Conservation (phyloP, 202 grass and related monocot genomes). For the Digitaria exilis region DNA sequence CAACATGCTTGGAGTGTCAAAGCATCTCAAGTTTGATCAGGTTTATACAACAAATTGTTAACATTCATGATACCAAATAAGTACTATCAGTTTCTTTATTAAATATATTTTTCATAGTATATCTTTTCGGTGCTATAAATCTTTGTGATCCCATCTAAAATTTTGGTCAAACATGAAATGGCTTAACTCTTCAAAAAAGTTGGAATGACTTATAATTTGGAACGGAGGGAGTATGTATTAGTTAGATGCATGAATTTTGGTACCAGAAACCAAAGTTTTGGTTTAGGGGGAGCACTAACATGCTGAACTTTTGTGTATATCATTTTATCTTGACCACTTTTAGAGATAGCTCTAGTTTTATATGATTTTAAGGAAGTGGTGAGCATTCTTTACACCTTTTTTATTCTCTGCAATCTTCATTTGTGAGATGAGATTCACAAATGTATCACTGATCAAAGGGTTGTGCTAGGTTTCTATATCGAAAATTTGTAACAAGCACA, state of each 20-base stretch:
- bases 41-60: too few species aligned
- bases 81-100: too few species aligned
- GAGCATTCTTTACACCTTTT: not conserved
- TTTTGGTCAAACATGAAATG: too few species aligned
- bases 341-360: not conserved
- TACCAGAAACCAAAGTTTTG: not conserved
- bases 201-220: too few species aligned
- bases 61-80: too few species aligned
- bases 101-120: too few species aligned
- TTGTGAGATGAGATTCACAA: not conserved
- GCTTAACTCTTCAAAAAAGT: too few species aligned
- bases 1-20: too few species aligned
- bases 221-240: too few species aligned
- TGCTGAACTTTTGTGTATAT: not conserved
- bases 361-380: not conserved
- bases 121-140: too few species aligned
- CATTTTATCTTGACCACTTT: conserved; percentile 8
- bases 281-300: not conserved
- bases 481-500: not conserved
- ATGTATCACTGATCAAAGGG: not conserved
- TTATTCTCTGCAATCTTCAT: not conserved
- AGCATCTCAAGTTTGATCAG: too few species aligned
- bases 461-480: conserved; percentile 26
- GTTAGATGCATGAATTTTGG: conserved; percentile 15
- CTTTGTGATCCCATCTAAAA: too few species aligned